Conservation (phyloP, 2,329 filamentous ascomycete genomes). For the Hypoxylon rubiginosum region DNA sequence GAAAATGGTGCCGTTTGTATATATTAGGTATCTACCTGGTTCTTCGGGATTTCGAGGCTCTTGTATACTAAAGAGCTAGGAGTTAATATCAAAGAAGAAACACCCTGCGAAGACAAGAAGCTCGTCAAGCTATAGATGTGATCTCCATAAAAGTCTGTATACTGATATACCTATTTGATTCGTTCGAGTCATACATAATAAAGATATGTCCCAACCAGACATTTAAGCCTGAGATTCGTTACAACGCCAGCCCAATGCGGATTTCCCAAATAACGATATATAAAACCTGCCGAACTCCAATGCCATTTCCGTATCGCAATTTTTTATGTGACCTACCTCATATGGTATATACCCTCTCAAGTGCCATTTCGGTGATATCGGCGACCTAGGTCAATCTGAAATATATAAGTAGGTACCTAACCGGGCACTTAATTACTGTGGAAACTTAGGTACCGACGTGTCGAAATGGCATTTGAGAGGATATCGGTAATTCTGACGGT, state of each 20-base stretch:
- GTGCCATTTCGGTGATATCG: too few relatives aligned
- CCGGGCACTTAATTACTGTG: too few relatives aligned
- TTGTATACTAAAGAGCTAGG: not conserved
- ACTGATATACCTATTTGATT: not conserved
- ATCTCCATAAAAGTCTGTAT: not conserved
- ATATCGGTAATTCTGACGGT: constrained; percentile 28
- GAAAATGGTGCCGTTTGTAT: not conserved
- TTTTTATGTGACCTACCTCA: constrained; percentile 3
- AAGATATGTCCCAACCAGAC: not conserved
- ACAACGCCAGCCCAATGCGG: constrained; percentile 40
- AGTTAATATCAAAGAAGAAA: not conserved
- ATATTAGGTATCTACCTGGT: constrained; percentile 2
- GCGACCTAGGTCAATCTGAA: too few relatives aligned
- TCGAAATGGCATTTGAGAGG: too few relatives aligned
- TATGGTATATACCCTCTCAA: too few relatives aligned
- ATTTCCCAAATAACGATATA: constrained; percentile 28
- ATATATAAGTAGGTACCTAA: too few relatives aligned
- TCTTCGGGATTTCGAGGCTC: not conserved
- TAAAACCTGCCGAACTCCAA: constrained; percentile 4
- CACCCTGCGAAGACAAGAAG: not conserved
- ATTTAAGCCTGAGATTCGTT: not conserved
- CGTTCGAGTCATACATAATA: not conserved
- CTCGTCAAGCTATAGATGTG: too few relatives aligned
- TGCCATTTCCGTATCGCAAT: not conserved
- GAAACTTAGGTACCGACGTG: too few relatives aligned